Base-by-base conservation (phyloP, 1,284 basidiomycete genomes). In the Microbotryomycetes sp. region DNA sequence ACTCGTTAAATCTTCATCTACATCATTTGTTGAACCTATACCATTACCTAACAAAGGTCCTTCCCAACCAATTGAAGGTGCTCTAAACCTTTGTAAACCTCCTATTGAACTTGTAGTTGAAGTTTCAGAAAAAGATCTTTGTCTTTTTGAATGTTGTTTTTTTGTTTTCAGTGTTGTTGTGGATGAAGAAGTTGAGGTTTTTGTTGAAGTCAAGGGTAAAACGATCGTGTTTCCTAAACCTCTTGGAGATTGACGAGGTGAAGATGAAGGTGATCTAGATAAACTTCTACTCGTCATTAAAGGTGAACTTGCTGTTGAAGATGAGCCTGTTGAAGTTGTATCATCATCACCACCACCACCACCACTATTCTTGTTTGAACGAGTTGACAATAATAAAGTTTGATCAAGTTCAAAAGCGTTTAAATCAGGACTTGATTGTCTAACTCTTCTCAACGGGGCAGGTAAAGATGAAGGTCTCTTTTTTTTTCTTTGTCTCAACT, bases 31-130 rank as follows among this genome's bases (percentile, higher is more conserved):
- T n/a, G n/a, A n/a, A n/a, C n/a, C n/a, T n/a, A n/a, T n/a, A 15
- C 54, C 63, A 4, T 54, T 57, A 2, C 32, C 56, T 16, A 65
- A 59, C 6, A 65, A 45, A 23, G 64, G 64, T 23, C 64, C 64
- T 28, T 65, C 64, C 28, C 59, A 52, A n/a, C 64, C 64, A 16
- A 65, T 45, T 1, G 57, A 59, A 3, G 54, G 54, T 1, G 64
- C 64, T 4, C 64, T 56, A 49, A 59, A 51, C 26, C 64, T 56
- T 23, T 42, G 42, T 54, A 29, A 1, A 15, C 29, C 31, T 6
- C 42, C 26, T n/a, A 48, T 30, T 16, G 23, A 28, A 19, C 26
- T 29, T 42, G 12, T 19, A 12, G 36, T 42, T 42, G 36, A 42
- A 19, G 36, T 42, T 19, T 42, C 36, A 19, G 36, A 42, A 9